Base-by-base conservation (phyloP, 257 asterid genomes). In the Thymus quinquecostatus region DNA sequence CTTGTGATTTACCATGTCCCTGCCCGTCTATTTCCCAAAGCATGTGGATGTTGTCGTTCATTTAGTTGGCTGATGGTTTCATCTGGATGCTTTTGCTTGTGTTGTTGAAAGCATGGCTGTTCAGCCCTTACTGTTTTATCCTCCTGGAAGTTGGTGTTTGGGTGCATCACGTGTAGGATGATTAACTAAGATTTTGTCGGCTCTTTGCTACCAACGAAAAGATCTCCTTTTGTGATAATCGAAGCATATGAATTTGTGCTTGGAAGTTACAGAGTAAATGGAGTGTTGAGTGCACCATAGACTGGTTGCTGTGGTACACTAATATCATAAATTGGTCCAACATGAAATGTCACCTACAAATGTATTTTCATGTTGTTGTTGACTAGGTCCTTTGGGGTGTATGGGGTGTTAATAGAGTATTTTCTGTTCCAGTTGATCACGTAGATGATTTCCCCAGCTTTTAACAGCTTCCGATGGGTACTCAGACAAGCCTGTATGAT, bases 1-100 rank as follows among this genome's bases (percentile, higher is more conserved):
- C 69, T 70, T 28, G 57, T 76, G 61, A 85, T 74, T 69, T 69
- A 70, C 71, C 75, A 72, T 79, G 73, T 66, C 65, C 75, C 65
- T 64, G 60, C 60, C 59, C 73, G 64, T 70, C 64, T 44, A 54
- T 72, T 79, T 71, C 60, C 47, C 30, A 70, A 71, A 76, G 87
- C 82, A 71, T 32, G 75, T 62, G 54, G 62, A 73, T 55, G 29
- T 43, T 51, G 55, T 65, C 63, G 64, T 73, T 71, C 45, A 76
- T 73, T n/a, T 71, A 61, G 74, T 78, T 66, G 81, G 79, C 59
- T 72, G 62, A 64, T 28, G 77, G 69, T 21, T 50, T 66, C 43
- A 32, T 50, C 60, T 41, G 71, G 67, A 61, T 3, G 56, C 58
- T 51, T 41, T 29, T 43, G 57, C 43, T 55, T 64, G 40, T 73